Conservation (phyloP, 148 eudicot species). For the Dysphania ambrosioides region DNA sequence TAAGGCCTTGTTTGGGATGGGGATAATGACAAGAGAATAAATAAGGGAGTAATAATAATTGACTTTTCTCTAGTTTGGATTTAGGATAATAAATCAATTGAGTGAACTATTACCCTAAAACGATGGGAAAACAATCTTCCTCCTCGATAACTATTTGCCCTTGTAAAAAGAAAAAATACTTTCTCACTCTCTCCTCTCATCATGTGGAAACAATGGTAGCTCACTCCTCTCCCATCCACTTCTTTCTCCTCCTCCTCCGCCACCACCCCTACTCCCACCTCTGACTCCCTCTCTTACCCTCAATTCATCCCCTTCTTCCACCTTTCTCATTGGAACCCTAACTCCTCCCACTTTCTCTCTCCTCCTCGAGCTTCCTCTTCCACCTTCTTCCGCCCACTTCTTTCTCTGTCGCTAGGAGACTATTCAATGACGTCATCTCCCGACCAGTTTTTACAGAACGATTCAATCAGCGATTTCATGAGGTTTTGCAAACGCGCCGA, state of each 20-base stretch:
- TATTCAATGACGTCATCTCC: constrained; percentile 36
- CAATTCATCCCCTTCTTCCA: constrained; percentile 13
- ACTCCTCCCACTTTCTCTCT: constrained; percentile 12
- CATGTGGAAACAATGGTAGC: constrained; percentile 34
- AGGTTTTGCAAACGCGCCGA: constrained; percentile 51
- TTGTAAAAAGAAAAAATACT: too few species aligned
- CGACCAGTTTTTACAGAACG: constrained; percentile 48
- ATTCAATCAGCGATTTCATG: constrained; percentile 85
- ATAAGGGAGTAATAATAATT: too few species aligned
- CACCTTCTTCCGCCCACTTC: constrained; percentile 20
- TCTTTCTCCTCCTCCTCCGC: constrained; percentile 24
- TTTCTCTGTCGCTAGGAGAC: constrained; percentile 27
- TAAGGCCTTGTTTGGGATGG: too few species aligned
- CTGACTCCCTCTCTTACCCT: constrained; percentile 22
- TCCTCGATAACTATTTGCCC: too few species aligned
- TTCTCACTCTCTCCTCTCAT: too few species aligned
- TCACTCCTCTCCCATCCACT: constrained; percentile 27
- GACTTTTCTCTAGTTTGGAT: too few species aligned
- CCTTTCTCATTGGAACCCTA: constrained; percentile 32
- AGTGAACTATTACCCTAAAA: too few species aligned
- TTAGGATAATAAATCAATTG: too few species aligned
- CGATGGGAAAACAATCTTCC: too few species aligned
- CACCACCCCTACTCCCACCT: constrained; percentile 4
- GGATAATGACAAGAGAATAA: too few species aligned
- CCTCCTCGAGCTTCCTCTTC: constrained; percentile 32